Evolutionary conservation across 371 early-diverging fungal species (phyloP), one percentile per base, ranked within the genome.

Genomic region (Mortierella polycephala): DNA sequence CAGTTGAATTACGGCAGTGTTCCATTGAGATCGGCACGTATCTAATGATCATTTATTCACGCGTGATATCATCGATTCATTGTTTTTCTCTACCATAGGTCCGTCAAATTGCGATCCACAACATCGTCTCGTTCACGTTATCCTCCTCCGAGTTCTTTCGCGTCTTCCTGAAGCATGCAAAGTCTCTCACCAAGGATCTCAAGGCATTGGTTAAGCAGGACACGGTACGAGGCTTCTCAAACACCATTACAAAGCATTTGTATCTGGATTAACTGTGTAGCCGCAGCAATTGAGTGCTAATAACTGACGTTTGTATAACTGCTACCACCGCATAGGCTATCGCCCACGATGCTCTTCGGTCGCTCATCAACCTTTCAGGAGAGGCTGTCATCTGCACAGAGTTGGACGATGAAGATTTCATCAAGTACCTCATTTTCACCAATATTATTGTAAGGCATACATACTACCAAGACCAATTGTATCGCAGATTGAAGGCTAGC

Each of bases 321-420:
- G 30, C 30, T 30, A 30, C 30, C 30, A 30, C 30, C 30, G 30
- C 30, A 40, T 85, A 96, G 91, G 71, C 90, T 4, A 91, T 89
- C 21, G 95, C 96, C 7, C 95, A 96, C 80, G 92, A 94, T 72
- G 94, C 96, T 0, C 77, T 96, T 67, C 85, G 85, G 57, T 86
- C 93, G 47, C 85, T 98, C 52, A 92, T 96, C 70, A 98, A 97
- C 82, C 82, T 97, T 53, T 90, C 93, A 9, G 87, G 86, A 45
- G 94, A 95, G 67, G 71, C 82, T 8, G 82, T 80, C 41, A 83
- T 93, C 41, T 82, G 89, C 53, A 72, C 82, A 10, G 84, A 86
- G 68, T 83, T 96, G 63, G 87, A 90, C 68, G 87, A 91, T 72
- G 87, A 85, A 16, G 87, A 81, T n/a, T 92, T 92, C 57, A 60